Conservation (phyloP, 495 filamentous ascomycete genomes). For the Trichoderma gamsii region DNA sequence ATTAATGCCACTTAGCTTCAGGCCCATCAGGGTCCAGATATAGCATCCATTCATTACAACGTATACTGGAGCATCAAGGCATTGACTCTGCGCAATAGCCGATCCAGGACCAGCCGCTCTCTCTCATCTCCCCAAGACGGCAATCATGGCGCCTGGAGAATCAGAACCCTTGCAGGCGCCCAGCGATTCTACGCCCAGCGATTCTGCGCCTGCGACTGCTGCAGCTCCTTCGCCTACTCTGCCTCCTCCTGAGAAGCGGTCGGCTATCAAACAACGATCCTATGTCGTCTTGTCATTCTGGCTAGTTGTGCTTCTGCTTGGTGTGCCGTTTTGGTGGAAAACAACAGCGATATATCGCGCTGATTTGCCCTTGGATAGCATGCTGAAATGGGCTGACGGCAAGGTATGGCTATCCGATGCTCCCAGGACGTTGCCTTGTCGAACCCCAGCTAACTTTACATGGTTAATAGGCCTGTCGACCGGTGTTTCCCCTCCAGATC, state of each 20-base stretch:
- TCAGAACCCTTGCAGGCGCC: background rate
- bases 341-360: conserved; percentile 95
- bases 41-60: too few relatives aligned
- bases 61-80: background rate
- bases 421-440: conserved; percentile 10
- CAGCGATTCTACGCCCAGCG: background rate
- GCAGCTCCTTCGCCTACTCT: background rate
- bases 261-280: conserved; percentile 60
- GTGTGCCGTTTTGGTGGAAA: conserved; percentile 91
- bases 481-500: conserved; percentile 81
- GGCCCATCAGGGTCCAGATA: background rate
- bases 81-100: background rate
- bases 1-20: conserved; percentile 3
- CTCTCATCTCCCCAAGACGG: background rate
- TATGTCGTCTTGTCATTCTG: conserved; percentile 85
- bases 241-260: conserved; percentile 70
- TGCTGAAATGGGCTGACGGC: conserved; percentile 90
- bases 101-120: background rate
- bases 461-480: conserved; percentile 63
- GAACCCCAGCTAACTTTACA: background rate
- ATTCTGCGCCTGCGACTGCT: conserved; percentile 11
- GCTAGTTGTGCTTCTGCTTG: conserved; percentile 75
- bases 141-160: conserved; percentile 7
- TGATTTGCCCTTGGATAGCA: conserved; percentile 71
- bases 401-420: conserved; percentile 52